Evolutionary conservation across 352 stramenopile genomes (phyloP).

Genomic region (Globisporangium uncinulatum): DNA sequence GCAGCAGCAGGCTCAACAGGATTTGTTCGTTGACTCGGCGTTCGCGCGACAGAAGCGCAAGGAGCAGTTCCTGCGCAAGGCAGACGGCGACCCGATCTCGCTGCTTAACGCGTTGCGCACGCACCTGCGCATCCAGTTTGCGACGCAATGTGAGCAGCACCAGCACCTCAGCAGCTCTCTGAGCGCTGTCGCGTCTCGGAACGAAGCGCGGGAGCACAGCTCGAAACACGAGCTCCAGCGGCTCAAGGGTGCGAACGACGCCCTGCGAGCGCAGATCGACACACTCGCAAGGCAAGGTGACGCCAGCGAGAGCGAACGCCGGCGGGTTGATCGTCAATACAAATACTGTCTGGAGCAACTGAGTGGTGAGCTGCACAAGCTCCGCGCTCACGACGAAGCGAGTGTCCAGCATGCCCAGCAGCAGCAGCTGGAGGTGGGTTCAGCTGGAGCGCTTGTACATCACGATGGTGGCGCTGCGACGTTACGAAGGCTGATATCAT

Average conservation of each 20-base stretch:
- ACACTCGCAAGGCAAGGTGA: slow-evolving; percentile 28
- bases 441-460: background rate
- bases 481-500: background rate
- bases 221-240: slow-evolving; percentile 26
- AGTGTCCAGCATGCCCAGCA: slow-evolving; percentile 2
- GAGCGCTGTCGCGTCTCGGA: slow-evolving; percentile 17
- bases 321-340: slow-evolving; percentile 25
- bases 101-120: slow-evolving; percentile 64
- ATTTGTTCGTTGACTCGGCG: slow-evolving; percentile 18
- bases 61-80: slow-evolving; percentile 48
- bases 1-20: slow-evolving; percentile 1
- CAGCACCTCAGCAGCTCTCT: slow-evolving; percentile 18
- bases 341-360: slow-evolving; percentile 27
- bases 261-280: slow-evolving; percentile 20
- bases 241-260: slow-evolving; percentile 22
- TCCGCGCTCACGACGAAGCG: slow-evolving; percentile 10
- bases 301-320: slow-evolving; percentile 21
- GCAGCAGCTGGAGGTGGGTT: slow-evolving; percentile 11
- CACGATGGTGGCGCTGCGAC: background rate
- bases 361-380: slow-evolving; percentile 16
- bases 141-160: slow-evolving; percentile 34
- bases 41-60: slow-evolving; percentile 46
- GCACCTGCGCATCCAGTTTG: slow-evolving; percentile 61
- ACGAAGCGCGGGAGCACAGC: slow-evolving; percentile 30
- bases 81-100: slow-evolving; percentile 58